phyloP scores from a whole-genome alignment of 2,329 filamentous ascomycete genomes.

The Pseudocercospora macadamiae region DNA sequence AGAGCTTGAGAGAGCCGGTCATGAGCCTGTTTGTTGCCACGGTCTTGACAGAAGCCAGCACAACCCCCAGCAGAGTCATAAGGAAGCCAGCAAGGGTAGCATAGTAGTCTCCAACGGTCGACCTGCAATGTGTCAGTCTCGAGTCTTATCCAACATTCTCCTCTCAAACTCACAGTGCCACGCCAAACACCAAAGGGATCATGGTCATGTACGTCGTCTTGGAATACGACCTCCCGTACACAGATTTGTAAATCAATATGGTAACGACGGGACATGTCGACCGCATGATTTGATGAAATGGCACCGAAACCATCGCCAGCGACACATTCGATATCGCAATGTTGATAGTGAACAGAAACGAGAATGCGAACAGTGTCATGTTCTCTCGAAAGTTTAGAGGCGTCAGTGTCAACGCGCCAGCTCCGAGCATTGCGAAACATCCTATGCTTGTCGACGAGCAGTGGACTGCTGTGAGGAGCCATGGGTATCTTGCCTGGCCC shows the following conservation, averaged over 20 bases:
- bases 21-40: slow-evolving; percentile 67
- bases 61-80: slow-evolving; percentile 43
- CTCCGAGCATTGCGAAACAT: slow-evolving; percentile 56
- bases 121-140: slow-evolving; percentile 27
- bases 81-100: slow-evolving; percentile 58
- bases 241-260: slow-evolving; percentile 62
- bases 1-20: slow-evolving; percentile 62
- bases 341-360: slow-evolving; percentile 64
- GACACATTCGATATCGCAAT: slow-evolving; percentile 67
- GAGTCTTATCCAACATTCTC: no score
- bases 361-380: slow-evolving; percentile 61
- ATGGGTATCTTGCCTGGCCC: slow-evolving; percentile 60
- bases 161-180: slow-evolving; percentile 47
- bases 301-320: slow-evolving; percentile 64
- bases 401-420: slow-evolving; percentile 58
- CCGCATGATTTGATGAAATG: slow-evolving; percentile 67
- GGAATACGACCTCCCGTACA: slow-evolving; percentile 60
- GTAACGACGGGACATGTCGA: slow-evolving; percentile 65
- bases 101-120: slow-evolving; percentile 65
- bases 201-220: slow-evolving; percentile 62
- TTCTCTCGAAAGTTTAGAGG: slow-evolving; percentile 58
- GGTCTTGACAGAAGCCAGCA: slow-evolving; percentile 55
- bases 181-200: slow-evolving; percentile 63
- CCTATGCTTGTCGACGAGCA: slow-evolving; percentile 61
- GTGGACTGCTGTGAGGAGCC: slow-evolving; percentile 63